Conservation (phyloP, 176 grass and related monocot species). For the Avena sativa region DNA sequence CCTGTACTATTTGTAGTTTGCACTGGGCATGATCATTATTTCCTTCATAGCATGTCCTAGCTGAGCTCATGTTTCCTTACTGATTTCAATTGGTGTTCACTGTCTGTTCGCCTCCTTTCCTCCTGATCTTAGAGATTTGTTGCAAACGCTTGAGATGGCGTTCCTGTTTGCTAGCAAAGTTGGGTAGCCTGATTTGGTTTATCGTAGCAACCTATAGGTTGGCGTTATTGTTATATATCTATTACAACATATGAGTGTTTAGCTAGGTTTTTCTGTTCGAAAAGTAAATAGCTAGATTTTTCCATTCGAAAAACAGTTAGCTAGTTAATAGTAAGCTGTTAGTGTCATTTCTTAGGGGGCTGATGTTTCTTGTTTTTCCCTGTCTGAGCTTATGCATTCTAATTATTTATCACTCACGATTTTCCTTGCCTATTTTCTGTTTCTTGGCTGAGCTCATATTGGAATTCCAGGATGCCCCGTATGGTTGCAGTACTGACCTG, state of each 20-base stretch:
- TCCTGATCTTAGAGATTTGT: conserved; percentile 4
- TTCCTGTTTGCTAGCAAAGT: conserved; percentile 14
- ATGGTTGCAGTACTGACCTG: background rate
- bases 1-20: conserved; percentile 5
- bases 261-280: background rate
- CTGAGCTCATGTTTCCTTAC: conserved; percentile 17
- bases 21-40: conserved; percentile 4
- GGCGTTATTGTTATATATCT: conserved; percentile 8
- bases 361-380: background rate
- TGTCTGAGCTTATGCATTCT: conserved; percentile 8
- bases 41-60: background rate
- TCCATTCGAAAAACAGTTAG: background rate
- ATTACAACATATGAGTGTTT: background rate
- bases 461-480: conserved; percentile 25
- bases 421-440: background rate
- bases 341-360: background rate
- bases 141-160: background rate
- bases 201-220: background rate
- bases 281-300: background rate
- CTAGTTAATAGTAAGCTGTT: background rate
- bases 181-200: conserved; percentile 2
- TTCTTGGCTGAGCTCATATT: background rate
- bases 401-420: background rate
- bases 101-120: background rate
- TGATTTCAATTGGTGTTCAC: background rate